Evolutionary conservation across 2,329 filamentous ascomycete species (phyloP).

Genomic region (Dactylellina haptotyla): DNA sequence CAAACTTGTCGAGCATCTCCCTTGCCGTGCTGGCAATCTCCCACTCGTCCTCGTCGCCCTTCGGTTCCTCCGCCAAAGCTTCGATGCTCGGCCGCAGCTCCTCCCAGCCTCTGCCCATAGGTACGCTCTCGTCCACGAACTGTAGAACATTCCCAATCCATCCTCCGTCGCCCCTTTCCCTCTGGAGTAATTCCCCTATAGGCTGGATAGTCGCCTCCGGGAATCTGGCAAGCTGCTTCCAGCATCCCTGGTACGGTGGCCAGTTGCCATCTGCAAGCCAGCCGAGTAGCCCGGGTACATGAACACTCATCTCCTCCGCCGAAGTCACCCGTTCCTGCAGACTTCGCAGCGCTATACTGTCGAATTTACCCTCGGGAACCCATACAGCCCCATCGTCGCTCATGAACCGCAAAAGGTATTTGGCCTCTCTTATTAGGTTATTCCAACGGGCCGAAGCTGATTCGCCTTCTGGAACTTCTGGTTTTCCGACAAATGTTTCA

Average conservation of each 20-base stretch:
- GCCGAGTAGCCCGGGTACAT: slow-evolving; percentile 3
- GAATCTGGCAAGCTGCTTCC: slow-evolving; percentile 22
- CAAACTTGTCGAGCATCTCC: slow-evolving; percentile 1
- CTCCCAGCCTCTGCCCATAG: background rate
- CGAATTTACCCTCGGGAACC: background rate
- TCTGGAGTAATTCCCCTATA: background rate
- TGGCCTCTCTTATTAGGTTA: background rate
- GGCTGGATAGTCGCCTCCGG: slow-evolving; percentile 9
- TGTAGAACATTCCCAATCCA: background rate
- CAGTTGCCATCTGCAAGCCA: slow-evolving; percentile 27
- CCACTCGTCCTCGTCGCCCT: slow-evolving; percentile 7
- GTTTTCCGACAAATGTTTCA: background rate
- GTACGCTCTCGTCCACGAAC: slow-evolving; percentile 18
- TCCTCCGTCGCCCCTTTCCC: slow-evolving; percentile 8
- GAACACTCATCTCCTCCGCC: slow-evolving; percentile 5
- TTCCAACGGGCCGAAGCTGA: background rate
- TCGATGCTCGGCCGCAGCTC: background rate
- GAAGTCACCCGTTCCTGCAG: slow-evolving; percentile 15
- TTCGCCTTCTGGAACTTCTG: background rate
- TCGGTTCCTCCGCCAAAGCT: background rate
- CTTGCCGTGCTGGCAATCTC: background rate
- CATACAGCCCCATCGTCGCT: slow-evolving; percentile 7
- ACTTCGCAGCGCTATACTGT: slow-evolving; percentile 7
- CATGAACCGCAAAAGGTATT: slow-evolving; percentile 7
- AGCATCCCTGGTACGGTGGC: slow-evolving; percentile 9